Base-by-base conservation (phyloP, 1,284 basidiomycete genomes). In the Leccinum griseonigrum region DNA sequence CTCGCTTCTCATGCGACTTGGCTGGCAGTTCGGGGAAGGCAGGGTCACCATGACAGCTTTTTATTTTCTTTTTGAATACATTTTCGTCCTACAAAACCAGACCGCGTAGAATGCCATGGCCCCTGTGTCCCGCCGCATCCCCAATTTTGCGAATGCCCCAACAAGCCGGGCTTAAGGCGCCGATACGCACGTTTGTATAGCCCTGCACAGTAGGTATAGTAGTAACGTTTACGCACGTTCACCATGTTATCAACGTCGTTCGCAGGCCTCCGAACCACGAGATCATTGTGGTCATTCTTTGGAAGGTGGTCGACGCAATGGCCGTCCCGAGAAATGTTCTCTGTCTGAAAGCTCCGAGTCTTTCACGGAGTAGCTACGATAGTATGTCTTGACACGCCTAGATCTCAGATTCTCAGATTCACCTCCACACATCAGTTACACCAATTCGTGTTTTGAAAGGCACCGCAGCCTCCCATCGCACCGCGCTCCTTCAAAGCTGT, bases 351-450 rank as follows among this genome's bases (percentile, higher is more conserved):
- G 14, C 53, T 56, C 22, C 22, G 22, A 22, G 22, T 22, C 38
- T 69, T 69, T 46, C 38, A 51, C 31, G 31, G 63, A n/a, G 22
- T 70, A 3, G 69, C 22, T 22, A 22, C 68, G 10, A 55, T 36
- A 10, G 56, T 40, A 6, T n/a, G 59, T 34, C 63, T 81, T 28
- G 74, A 78, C 64, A 63, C 71, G 10, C 66, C 34, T 36, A 36
- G 34, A 74, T 34, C 69, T 79, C 29, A 32, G 46, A 26, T 74
- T 74, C 36, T 79, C 29, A 32, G 46, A 26, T 74, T 74, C 36
- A 60, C 60, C 58, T 63, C 66, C 43, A 11, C 54, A 13, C 18
- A 62, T 9, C 62, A 71, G 53, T 58, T 67, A 9, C 48, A 13
- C 43, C 53, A 63, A 32, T 71, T 71, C 32, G 59, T 60, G 26